Conservation (phyloP, 768 basidiomycete species). For the Leucocoprinus birnbaumii region DNA sequence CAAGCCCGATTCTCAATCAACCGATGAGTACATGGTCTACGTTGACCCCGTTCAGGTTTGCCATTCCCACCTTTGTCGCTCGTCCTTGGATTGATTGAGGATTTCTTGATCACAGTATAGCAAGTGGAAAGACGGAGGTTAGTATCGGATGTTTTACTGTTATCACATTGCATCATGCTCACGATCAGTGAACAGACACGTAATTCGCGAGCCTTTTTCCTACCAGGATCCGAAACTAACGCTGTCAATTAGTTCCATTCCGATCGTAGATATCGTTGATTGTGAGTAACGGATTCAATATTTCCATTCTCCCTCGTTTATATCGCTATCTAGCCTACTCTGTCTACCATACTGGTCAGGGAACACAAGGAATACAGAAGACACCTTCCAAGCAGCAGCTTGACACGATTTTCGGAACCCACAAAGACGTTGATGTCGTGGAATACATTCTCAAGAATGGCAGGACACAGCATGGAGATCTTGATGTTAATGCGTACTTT, state of each 20-base stretch:
- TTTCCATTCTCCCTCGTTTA: neutral
- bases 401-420: constrained; percentile 65
- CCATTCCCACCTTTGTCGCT: neutral
- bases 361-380: constrained; percentile 73
- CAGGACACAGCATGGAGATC: constrained; percentile 48
- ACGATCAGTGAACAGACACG: constrained; percentile 49
- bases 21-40: constrained; percentile 70
- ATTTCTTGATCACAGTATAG: constrained; percentile 45
- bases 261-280: constrained; percentile 77
- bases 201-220: constrained; percentile 33
- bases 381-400: constrained; percentile 82
- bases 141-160: constrained; percentile 17
- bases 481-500: neutral
- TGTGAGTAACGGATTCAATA: constrained; percentile 47
- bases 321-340: constrained; percentile 52
- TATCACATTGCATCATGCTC: neutral
- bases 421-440: constrained; percentile 64
- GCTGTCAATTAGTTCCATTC: constrained; percentile 50
- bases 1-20: constrained; percentile 71
- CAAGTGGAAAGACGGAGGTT: constrained; percentile 82
- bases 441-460: constrained; percentile 61
- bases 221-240: constrained; percentile 12
- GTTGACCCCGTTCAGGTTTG: constrained; percentile 65
- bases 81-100: neutral
- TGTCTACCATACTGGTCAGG: constrained; percentile 70